Percentiles rank a stretch among this genome's conserved stretches.
Evolutionary conservation across 2,329 filamentous ascomycete species (phyloP).

Genomic region (Dryadomyces quercus-mongolicae): DNA sequence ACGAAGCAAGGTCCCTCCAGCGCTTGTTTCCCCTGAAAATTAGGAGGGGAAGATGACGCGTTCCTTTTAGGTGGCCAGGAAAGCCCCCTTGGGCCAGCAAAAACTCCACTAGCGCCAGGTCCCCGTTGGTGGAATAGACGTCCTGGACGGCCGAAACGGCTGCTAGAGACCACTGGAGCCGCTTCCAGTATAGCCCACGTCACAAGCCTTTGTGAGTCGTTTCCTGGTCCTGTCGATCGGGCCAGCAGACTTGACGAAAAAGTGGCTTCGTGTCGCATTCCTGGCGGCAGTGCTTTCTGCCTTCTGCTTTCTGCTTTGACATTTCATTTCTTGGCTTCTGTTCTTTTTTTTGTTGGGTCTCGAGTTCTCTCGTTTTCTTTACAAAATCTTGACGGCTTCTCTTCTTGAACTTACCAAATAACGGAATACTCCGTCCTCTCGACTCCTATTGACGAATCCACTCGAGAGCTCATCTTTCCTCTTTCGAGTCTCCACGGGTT

Average conservation of each 20-base stretch:
- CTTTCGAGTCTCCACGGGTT: too few relatives aligned
- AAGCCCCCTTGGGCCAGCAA: too few relatives aligned
- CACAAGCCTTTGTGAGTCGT: not conserved
- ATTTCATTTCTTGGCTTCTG: not conserved
- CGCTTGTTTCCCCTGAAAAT: not conserved
- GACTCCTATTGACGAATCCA: too few relatives aligned
- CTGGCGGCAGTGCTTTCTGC: not conserved
- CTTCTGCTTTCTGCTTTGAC: not conserved
- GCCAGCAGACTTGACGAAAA: not conserved
- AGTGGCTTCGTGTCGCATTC: not conserved
- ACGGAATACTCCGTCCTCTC: not conserved
- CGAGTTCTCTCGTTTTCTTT: not conserved
- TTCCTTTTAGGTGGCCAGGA: not conserved
- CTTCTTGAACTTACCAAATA: too few relatives aligned
- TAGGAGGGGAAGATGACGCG: not conserved
- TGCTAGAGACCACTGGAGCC: not conserved
- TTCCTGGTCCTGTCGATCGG: not conserved
- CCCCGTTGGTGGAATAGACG: not conserved
- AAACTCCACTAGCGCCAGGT: not conserved
- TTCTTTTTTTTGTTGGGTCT: not conserved
- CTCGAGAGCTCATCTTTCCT: too few relatives aligned
- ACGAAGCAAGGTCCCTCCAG: not conserved
- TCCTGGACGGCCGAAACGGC: not conserved
- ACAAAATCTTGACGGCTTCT: not conserved
- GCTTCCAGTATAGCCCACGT: not conserved